Evolutionary conservation across 257 asterid species (phyloP).

Genomic region (Solanum clarkiae): DNA sequence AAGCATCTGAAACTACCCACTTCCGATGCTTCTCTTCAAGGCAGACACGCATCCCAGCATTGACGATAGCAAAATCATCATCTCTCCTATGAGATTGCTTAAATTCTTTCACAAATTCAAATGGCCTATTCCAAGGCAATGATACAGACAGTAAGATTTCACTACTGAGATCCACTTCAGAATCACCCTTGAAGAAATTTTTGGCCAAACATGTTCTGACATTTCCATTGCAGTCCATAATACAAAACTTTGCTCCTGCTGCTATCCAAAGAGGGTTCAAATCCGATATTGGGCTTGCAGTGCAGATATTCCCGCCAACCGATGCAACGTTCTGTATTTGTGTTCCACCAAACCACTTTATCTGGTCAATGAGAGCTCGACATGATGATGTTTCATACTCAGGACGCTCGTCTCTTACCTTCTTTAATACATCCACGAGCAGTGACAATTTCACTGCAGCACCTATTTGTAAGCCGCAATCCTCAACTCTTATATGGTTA

Average conservation of each 20-base stretch:
- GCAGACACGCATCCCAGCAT: constrained; percentile 77
- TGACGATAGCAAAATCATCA: constrained; percentile 92
- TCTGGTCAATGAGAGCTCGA: constrained; percentile 60
- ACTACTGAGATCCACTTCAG: constrained; percentile 64
- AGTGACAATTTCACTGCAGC: constrained; percentile 78
- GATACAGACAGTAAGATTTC: constrained; percentile 72
- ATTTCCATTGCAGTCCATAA: constrained; percentile 51
- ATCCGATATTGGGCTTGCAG: constrained; percentile 98
- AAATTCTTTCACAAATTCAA: constrained; percentile 78
- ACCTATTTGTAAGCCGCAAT: constrained; percentile 83
- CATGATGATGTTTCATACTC: constrained; percentile 68
- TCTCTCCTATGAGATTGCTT: constrained; percentile 95
- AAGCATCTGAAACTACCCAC: constrained; percentile 75
- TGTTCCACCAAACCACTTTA: constrained; percentile 93
- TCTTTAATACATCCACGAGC: constrained; percentile 38
- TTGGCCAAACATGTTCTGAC: constrained; percentile 55
- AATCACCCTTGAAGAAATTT: constrained; percentile 64
- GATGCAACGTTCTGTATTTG: constrained; percentile 83
- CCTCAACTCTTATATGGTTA: constrained; percentile 40
- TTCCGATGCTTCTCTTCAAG: constrained; percentile 44
- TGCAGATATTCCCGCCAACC: constrained; percentile 90
- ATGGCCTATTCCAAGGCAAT: constrained; percentile 69
- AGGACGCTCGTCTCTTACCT: constrained; percentile 31
- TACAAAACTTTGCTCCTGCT: constrained; percentile 55
- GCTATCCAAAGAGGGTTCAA: constrained; percentile 97